phyloP scores from a whole-genome alignment of 345 rosid genomes.

The Barbarea vulgaris region DNA sequence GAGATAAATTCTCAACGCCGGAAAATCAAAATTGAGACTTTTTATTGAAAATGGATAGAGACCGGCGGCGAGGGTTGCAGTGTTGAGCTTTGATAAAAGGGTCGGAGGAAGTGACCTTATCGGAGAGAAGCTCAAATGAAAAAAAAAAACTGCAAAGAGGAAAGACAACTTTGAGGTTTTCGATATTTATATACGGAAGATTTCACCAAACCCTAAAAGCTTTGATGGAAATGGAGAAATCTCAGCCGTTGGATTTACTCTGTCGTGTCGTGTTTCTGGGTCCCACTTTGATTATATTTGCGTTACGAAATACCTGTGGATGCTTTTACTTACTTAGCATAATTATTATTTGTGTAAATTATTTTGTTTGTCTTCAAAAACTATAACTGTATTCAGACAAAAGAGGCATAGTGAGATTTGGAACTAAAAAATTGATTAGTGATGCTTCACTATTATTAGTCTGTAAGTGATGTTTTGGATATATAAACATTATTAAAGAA shows the following conservation, averaged over 20 bases:
- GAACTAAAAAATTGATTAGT: not conserved
- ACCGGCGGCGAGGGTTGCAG: conserved; percentile 45
- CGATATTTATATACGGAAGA: conserved; percentile 28
- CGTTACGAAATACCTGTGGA: conserved; percentile 11
- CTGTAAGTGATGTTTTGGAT: not conserved
- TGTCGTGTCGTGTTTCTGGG: conserved; percentile 8
- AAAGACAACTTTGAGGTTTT: conserved; percentile 12
- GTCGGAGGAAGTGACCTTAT: conserved; percentile 38
- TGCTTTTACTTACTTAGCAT: too few species aligned
- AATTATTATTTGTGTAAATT: too few species aligned
- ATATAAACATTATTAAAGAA: not conserved
- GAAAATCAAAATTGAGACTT: conserved; percentile 26
- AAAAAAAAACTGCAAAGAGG: conserved; percentile 12
- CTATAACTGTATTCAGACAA: conserved; percentile 4
- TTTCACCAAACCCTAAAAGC: conserved; percentile 39
- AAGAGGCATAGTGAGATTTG: not conserved
- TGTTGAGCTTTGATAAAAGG: conserved; percentile 34
- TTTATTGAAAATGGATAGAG: conserved; percentile 22
- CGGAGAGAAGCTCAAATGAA: conserved; percentile 28
- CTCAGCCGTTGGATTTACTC: conserved; percentile 38
- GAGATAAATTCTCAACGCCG: not conserved
- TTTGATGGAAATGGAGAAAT: conserved; percentile 5
- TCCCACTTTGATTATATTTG: not conserved
- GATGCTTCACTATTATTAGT: not conserved
- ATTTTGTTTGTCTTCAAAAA: too few species aligned